Percentiles rank a stretch among this genome's conserved stretches.
Evolutionary conservation across 1,284 basidiomycete genomes (phyloP).

Genomic region (Cryptococcus floricola): DNA sequence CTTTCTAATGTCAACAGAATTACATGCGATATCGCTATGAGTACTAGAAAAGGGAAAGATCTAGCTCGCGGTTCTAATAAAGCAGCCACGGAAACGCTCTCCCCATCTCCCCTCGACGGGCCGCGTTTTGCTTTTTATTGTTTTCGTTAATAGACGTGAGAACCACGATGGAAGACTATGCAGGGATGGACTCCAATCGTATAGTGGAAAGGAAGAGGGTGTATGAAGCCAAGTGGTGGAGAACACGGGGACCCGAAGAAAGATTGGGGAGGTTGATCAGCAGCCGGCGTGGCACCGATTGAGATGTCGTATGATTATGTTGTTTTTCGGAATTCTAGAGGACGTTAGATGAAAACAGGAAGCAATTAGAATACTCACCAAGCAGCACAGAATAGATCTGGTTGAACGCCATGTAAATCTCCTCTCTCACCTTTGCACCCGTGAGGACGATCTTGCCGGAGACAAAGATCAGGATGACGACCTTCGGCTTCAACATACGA

Average conservation of each 20-base stretch:
- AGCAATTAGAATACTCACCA: conserved; percentile 26
- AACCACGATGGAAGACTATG: too few species aligned
- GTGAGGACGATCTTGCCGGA: conserved; percentile 99
- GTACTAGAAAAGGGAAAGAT: too few species aligned
- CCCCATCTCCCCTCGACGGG: too few species aligned
- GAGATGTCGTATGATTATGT: conserved; percentile 15
- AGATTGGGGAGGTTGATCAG: background rate
- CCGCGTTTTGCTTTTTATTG: too few species aligned
- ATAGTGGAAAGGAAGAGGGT: too few species aligned
- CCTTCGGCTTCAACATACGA: conserved; percentile 99
- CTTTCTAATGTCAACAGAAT: background rate
- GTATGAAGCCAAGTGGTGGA: too few species aligned
- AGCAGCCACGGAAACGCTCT: too few species aligned
- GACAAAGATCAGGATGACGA: conserved; percentile 96
- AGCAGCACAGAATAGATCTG: conserved; percentile 92
- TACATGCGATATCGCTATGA: background rate
- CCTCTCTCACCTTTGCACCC: conserved; percentile 98
- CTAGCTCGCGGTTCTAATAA: too few species aligned
- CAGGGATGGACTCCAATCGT: too few species aligned
- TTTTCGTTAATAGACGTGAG: too few species aligned
- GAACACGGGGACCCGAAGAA: too few species aligned
- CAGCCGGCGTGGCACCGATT: background rate
- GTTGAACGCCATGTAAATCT: conserved; percentile 99
- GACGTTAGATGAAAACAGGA: background rate
- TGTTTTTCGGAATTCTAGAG: conserved; percentile 42